Base-by-base conservation (phyloP, 352 stramenopile species). In the Phytopythium delawarense region DNA sequence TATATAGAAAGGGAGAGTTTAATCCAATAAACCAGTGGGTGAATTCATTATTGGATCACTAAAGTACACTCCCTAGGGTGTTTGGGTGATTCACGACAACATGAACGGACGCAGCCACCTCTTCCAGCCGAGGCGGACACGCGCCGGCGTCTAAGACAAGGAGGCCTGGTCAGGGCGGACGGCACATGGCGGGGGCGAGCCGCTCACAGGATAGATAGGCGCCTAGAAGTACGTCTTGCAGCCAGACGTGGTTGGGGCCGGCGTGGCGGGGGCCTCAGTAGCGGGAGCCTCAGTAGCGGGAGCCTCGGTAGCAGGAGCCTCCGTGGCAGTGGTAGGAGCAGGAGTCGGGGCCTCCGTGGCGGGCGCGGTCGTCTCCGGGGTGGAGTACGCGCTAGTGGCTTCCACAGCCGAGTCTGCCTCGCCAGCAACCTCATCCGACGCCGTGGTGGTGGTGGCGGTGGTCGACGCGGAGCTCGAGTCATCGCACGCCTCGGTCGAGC, bases 401-500 rank as follows among this genome's bases (percentile, higher is more conserved):
- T 51, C 49, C 8, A 45, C 32, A 30, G 63, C 53, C 3, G 60
- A 61, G 21, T 62, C 30, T 4, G 67, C 67, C 35, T 69, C 67
- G 3, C 61, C 60, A 0, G 61, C 64, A 20, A 71, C 64, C 35
- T 71, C 48, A 21, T 67, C 60, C 8, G 9, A 16, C 5, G 67
- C 3, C n/a, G 39, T 64, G 21, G 51, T 42, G 6, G 59, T 68
- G 8, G 53, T 40, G 32, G 50, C 32, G 6, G 62, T 67, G 7
- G 53, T 32, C 46, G 44, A 9, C 20, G 44, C 12, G 25, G 25
- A 28, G 44, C 44, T 28, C 44, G 44, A 25, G 45, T 8, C 21
- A 11, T 51, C 76, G 62, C 73, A 78, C 63, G 61, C 76, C 59
- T 66, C 48, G 25, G 61, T 40, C 61, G 67, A 67, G 25, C 25